Evolutionary conservation across 345 rosid genomes (phyloP).

Genomic region (Combretum micranthum): DNA sequence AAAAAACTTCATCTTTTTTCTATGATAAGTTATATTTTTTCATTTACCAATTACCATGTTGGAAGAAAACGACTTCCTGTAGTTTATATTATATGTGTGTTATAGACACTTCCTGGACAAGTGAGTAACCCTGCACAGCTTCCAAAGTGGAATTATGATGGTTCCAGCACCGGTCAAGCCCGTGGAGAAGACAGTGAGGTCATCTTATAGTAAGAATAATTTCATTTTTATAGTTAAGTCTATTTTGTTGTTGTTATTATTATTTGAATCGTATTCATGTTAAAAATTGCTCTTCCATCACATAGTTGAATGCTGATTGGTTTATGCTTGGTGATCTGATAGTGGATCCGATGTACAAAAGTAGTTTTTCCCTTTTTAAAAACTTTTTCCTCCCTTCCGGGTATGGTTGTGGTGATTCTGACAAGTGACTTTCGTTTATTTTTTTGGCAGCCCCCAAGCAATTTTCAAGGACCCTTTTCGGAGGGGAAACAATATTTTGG

Average conservation of each 20-base stretch:
- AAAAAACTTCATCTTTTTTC: neutral
- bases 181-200: conserved; percentile 31
- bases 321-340: too few relatives aligned
- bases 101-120: conserved; percentile 24
- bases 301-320: too few relatives aligned
- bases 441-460: conserved; percentile 20
- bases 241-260: too few relatives aligned
- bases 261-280: too few relatives aligned
- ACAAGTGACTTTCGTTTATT: neutral
- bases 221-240: too few relatives aligned
- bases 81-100: neutral
- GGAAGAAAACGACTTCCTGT: neutral
- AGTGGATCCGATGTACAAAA: too few relatives aligned
- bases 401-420: neutral
- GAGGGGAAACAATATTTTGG: conserved; percentile 31
- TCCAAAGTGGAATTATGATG: conserved; percentile 31
- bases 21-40: neutral
- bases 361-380: neutral
- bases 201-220: conserved; percentile 16
- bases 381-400: neutral
- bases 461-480: conserved; percentile 29
- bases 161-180: conserved; percentile 30
- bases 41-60: neutral
- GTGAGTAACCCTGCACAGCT: conserved; percentile 21
- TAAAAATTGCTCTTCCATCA: too few relatives aligned